Percentiles rank a stretch among this genome's conserved stretches.
Evolutionary conservation across 306 rosid species (phyloP).

Genomic region (Cicer yamashitae): DNA sequence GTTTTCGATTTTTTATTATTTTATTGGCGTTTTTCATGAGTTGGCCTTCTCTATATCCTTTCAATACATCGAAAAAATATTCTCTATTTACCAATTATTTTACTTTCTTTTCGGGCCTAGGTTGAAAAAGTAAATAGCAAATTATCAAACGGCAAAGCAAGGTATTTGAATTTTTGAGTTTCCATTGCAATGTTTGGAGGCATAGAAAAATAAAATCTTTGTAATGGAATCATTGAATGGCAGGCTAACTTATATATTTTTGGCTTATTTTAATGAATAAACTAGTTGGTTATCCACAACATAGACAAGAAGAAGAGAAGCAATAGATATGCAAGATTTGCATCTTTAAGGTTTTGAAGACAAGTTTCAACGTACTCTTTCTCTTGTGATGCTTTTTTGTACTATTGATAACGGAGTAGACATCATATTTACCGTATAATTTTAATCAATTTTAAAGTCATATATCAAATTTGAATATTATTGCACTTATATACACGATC

Average conservation of each 20-base stretch:
- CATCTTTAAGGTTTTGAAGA: no score
- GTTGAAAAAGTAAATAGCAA: conserved; percentile 19
- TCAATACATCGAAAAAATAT: conserved; percentile 20
- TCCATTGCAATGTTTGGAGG: conserved; percentile 4
- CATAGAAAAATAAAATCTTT: background rate
- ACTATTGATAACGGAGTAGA: no score
- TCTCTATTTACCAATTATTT: conserved; percentile 10
- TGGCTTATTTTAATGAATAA: background rate
- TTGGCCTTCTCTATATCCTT: conserved; percentile 11
- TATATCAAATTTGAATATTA: background rate
- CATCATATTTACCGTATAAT: background rate
- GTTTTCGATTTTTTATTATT: conserved; percentile 15
- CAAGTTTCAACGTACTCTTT: no score
- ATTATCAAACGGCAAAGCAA: background rate
- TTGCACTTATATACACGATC: background rate
- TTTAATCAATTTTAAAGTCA: background rate
- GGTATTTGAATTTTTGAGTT: conserved; percentile 32
- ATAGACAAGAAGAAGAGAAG: no score
- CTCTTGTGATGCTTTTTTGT: no score
- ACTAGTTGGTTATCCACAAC: no score
- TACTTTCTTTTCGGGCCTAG: background rate
- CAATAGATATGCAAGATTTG: no score
- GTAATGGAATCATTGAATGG: background rate
- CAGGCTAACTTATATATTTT: background rate
- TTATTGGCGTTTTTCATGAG: background rate